Conservation (phyloP, 495 filamentous ascomycete species). For the Copromyces sp. region DNA sequence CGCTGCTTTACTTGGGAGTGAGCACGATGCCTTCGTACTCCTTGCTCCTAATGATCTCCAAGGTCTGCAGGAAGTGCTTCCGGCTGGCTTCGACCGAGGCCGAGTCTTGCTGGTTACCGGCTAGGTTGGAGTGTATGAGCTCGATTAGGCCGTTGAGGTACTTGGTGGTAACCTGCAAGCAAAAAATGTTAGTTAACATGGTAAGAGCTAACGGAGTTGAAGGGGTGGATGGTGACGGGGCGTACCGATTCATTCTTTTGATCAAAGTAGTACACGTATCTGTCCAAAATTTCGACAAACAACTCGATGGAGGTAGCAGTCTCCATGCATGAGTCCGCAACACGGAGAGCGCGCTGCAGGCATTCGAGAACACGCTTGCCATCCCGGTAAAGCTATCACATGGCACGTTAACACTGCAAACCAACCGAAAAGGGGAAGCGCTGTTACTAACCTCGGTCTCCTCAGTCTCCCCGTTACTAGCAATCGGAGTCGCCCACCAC, state of each 20-base stretch:
- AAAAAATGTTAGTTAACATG: neutral
- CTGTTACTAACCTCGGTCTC: slow-evolving; percentile 60
- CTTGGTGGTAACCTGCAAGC: slow-evolving; percentile 77
- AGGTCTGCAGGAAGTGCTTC: slow-evolving; percentile 84
- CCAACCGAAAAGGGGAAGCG: neutral
- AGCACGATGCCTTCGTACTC: slow-evolving; percentile 88
- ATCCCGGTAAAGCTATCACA: slow-evolving; percentile 75
- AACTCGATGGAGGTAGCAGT: slow-evolving; percentile 95
- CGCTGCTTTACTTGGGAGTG: slow-evolving; percentile 46
- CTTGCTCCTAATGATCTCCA: slow-evolving; percentile 83
- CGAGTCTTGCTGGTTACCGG: slow-evolving; percentile 69
- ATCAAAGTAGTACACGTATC: slow-evolving; percentile 99
- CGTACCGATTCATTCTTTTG: slow-evolving; percentile 94
- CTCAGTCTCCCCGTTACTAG: slow-evolving; percentile 71
- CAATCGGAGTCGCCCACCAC: slow-evolving; percentile 93
- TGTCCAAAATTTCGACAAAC: slow-evolving; percentile 95
- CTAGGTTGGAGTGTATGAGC: slow-evolving; percentile 89
- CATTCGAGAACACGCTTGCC: slow-evolving; percentile 96
- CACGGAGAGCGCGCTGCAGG: slow-evolving; percentile 85
- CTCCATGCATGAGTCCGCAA: slow-evolving; percentile 98
- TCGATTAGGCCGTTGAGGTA: slow-evolving; percentile 98
- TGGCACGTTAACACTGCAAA: slow-evolving; percentile 3
- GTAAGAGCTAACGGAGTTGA: neutral
- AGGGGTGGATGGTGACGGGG: neutral
- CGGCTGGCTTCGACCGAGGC: slow-evolving; percentile 72